phyloP scores from a whole-genome alignment of 352 stramenopile genomes.

The Globisporangium alternatum region DNA sequence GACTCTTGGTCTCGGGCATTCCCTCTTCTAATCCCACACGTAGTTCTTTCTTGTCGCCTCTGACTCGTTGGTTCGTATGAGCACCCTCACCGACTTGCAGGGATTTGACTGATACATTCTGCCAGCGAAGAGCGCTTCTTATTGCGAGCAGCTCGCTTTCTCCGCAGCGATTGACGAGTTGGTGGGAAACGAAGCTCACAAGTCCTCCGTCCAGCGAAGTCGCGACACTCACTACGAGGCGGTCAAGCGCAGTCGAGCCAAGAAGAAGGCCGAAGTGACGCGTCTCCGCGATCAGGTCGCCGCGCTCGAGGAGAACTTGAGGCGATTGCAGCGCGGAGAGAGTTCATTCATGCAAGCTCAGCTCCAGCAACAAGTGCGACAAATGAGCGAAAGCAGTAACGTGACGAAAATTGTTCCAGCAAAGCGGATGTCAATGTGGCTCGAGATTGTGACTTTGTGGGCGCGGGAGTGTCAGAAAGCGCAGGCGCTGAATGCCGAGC shows the following conservation, averaged over 20 bases:
- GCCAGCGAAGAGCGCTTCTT: too few relatives aligned
- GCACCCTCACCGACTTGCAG: neutral
- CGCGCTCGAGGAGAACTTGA: constrained; percentile 1
- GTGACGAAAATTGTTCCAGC: neutral
- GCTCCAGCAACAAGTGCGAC: neutral
- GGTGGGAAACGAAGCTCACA: too few relatives aligned
- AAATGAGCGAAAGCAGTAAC: neutral
- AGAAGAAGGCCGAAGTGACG: constrained; percentile 5
- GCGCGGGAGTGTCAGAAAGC: constrained; percentile 34
- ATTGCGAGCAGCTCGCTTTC: too few relatives aligned
- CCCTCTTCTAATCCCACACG: too few relatives aligned
- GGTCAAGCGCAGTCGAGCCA: constrained; percentile 4
- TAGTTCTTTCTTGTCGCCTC: too few relatives aligned
- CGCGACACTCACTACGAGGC: neutral
- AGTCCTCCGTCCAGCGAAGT: neutral
- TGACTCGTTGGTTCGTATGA: too few relatives aligned
- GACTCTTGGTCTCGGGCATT: too few relatives aligned
- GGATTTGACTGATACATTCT: neutral
- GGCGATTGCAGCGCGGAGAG: neutral
- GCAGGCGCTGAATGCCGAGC: constrained; percentile 38
- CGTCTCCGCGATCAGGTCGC: constrained; percentile 2
- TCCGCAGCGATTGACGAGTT: too few relatives aligned
- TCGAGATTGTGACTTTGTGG: constrained; percentile 34
- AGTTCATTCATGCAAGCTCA: neutral
- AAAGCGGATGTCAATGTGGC: constrained; percentile 30